A percentile compares a stretch with the other conserved stretches of the same genome.
These are phyloP conservation scores for Mycena epipterygia DNA, from an alignment of 768 basidiomycete genomes.

Conservation along the genomic window DNA sequence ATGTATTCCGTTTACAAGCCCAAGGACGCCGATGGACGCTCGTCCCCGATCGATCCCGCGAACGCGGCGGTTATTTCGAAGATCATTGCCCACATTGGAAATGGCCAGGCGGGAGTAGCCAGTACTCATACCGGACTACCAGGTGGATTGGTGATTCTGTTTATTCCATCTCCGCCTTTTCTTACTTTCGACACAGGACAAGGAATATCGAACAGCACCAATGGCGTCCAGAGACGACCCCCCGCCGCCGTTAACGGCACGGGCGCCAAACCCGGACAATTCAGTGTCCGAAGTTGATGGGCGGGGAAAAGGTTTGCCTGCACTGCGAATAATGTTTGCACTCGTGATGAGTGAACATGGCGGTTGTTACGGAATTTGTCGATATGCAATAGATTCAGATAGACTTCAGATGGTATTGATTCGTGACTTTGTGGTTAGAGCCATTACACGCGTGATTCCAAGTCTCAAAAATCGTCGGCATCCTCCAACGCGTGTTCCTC, in stretches of 20 bases:
- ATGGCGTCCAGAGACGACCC: background rate
- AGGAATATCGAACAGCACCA: background rate
- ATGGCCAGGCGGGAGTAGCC: background rate
- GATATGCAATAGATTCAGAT: too few species aligned
- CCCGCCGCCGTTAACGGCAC: background rate
- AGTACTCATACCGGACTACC: too few species aligned
- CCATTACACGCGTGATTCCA: too few species aligned
- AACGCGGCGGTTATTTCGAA: conserved; percentile 17
- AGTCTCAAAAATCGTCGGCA: too few species aligned
- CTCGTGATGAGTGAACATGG: too few species aligned
- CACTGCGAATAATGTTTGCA: too few species aligned
- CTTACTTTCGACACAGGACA: background rate
- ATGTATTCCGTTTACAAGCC: conserved; percentile 13
- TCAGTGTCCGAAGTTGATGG: conserved; percentile 5
- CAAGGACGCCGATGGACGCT: background rate
- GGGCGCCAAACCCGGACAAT: background rate
- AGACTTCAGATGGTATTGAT: too few species aligned
- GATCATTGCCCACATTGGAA: conserved; percentile 24
- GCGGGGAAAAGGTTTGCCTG: background rate
- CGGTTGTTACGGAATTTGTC: too few species aligned
- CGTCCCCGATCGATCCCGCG: background rate
- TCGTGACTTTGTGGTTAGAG: too few species aligned
- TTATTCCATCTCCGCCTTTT: background rate
- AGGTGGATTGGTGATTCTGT: conserved; percentile 13
- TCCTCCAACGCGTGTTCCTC: too few species aligned